phyloP scores from a whole-genome alignment of 805 yeast genomes.

The Yarrowia keelungensis region DNA sequence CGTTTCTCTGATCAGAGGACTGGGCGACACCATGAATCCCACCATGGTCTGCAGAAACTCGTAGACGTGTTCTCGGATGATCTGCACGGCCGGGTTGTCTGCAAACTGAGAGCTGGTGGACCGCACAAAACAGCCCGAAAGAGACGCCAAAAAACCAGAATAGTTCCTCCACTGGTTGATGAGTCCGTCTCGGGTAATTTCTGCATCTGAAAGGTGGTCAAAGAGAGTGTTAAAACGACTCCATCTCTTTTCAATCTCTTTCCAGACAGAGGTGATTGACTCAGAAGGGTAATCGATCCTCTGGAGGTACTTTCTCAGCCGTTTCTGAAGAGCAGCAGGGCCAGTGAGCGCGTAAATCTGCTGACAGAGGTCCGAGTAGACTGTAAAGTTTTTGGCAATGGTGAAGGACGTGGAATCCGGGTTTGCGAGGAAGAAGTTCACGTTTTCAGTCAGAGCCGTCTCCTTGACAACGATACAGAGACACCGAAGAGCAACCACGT shows the following conservation, averaged over 20 bases:
- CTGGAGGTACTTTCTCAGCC: conserved; percentile 56
- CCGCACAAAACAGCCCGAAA: conserved; percentile 49
- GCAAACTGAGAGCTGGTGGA: conserved; percentile 40
- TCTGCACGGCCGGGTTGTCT: conserved; percentile 30
- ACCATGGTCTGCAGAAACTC: conserved; percentile 47
- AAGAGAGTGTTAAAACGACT: conserved; percentile 44
- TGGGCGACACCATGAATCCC: conserved; percentile 52
- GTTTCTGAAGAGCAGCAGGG: conserved; percentile 74
- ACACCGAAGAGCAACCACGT: conserved; percentile 56
- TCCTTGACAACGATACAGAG: conserved; percentile 48
- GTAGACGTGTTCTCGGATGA: conserved; percentile 63
- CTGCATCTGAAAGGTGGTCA: conserved; percentile 43
- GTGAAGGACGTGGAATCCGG: conserved; percentile 41
- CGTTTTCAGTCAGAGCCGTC: conserved; percentile 44
- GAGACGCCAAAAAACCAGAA: conserved; percentile 75
- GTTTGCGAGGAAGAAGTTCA: conserved; percentile 38
- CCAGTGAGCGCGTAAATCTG: conserved; percentile 71
- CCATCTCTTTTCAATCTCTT: conserved; percentile 61
- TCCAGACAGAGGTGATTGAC: conserved; percentile 55
- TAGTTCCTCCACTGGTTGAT: conserved; percentile 62
- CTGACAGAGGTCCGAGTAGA: conserved; percentile 56
- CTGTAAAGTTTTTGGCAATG: conserved; percentile 49
- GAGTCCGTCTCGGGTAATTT: conserved; percentile 35
- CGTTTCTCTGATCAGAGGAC: conserved; percentile 65
- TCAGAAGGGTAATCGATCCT: conserved; percentile 47